These are phyloP conservation scores for Penicillium sp. DNA, from an alignment of 2,329 filamentous ascomycete genomes.

Conservation along the genomic window DNA sequence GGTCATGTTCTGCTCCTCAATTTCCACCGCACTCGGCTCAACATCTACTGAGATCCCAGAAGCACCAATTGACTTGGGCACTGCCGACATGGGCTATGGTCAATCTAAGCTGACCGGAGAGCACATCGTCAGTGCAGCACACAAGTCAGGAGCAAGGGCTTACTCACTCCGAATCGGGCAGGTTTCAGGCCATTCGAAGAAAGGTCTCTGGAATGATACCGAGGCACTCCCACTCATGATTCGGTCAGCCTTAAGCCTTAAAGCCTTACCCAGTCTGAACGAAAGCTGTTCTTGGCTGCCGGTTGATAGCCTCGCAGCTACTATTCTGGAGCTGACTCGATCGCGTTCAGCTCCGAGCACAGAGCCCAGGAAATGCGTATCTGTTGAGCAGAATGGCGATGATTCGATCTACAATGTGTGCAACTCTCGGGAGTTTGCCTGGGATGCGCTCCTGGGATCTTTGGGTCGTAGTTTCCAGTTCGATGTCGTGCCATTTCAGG, in stretches of 20 bases:
- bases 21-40: slow-evolving; percentile 40
- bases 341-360: slow-evolving; percentile 7
- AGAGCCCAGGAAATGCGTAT: background rate
- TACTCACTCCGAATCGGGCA: slow-evolving; percentile 38
- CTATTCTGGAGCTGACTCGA: slow-evolving; percentile 28
- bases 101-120: slow-evolving; percentile 36
- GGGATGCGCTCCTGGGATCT: slow-evolving; percentile 32
- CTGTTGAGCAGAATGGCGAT: slow-evolving; percentile 7
- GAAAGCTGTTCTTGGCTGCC: slow-evolving; percentile 34
- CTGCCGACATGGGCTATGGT: slow-evolving; percentile 33
- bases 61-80: slow-evolving; percentile 9
- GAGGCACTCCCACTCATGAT: slow-evolving; percentile 37
- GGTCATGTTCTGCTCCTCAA: slow-evolving; percentile 54
- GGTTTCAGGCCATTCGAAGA: slow-evolving; percentile 35
- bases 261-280: slow-evolving; percentile 25
- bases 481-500: slow-evolving; percentile 31
- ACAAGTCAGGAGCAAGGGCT: slow-evolving; percentile 22
- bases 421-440: slow-evolving; percentile 35
- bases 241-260: slow-evolving; percentile 29
- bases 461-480: slow-evolving; percentile 34
- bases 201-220: slow-evolving; percentile 35
- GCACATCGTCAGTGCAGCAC: slow-evolving; percentile 30
- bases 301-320: slow-evolving; percentile 29
- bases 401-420: slow-evolving; percentile 33
- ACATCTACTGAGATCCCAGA: slow-evolving; percentile 16